A percentile compares a stretch with the other conserved stretches of the same genome.
These are phyloP conservation scores for Rhynchospora tenuis DNA, from an alignment of 176 grass and related monocot genomes.

Conservation along the genomic window DNA sequence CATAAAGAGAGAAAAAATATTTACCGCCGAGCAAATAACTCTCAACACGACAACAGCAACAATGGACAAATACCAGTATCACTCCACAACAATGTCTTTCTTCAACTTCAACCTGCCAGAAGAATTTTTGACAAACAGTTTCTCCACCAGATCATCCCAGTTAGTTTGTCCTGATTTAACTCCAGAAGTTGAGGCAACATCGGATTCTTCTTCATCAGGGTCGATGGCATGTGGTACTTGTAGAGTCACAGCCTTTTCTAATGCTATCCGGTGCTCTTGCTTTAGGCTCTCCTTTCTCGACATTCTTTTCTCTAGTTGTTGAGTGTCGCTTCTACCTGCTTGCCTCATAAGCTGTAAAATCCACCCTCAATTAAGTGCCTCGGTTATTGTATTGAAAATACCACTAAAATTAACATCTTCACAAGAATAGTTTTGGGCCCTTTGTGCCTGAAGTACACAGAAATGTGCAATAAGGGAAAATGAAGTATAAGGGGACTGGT, in stretches of 20 bases:
- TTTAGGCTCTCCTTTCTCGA: constrained; percentile 57
- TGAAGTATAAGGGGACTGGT: no score
- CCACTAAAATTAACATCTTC: background rate
- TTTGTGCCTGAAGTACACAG: background rate
- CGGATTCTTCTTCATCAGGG: constrained; percentile 35
- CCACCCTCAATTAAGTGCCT: background rate
- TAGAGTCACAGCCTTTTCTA: constrained; percentile 53
- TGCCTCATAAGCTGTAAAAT: constrained; percentile 56
- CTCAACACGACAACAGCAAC: background rate
- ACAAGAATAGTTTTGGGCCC: background rate
- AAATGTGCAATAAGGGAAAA: background rate
- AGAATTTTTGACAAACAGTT: constrained; percentile 63
- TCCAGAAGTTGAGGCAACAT: constrained; percentile 3
- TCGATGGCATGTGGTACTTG: constrained; percentile 58
- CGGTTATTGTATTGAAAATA: background rate
- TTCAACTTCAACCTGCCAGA: constrained; percentile 69
- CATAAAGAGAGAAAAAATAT: background rate
- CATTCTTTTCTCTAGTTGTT: constrained; percentile 61
- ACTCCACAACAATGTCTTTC: constrained; percentile 44
- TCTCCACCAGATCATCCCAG: constrained; percentile 72
- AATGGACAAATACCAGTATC: background rate
- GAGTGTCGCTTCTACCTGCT: constrained; percentile 23
- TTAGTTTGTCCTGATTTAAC: constrained; percentile 49
- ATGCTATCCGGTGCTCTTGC: constrained; percentile 76
- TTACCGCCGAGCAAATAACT: constrained; percentile 4